Evolutionary conservation across 2,329 filamentous ascomycete genomes (phyloP).

Genomic region (Diplodia intermedia): DNA sequence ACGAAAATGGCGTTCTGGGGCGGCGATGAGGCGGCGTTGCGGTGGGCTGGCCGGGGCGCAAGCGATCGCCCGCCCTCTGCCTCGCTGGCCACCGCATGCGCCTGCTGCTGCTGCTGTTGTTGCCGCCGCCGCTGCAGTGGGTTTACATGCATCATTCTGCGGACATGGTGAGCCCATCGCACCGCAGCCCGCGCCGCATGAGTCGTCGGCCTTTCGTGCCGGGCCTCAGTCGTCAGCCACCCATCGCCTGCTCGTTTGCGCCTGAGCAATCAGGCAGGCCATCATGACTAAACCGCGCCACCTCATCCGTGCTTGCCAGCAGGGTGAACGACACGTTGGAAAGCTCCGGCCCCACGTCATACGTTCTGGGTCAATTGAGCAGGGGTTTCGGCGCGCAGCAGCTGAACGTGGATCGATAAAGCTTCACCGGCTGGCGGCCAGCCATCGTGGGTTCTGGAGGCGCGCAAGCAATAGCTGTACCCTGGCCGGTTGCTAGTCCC

Average conservation of each 20-base stretch:
- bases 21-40: conserved; percentile 11
- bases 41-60: conserved; percentile 6
- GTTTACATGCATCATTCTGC: conserved; percentile 3
- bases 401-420: conserved; percentile 2
- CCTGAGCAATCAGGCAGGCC: conserved; percentile 2
- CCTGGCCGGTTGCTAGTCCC: background rate
- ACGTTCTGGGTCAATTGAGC: background rate
- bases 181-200: background rate
- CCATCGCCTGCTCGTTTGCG: background rate
- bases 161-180: background rate
- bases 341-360: background rate
- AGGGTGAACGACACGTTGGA: background rate
- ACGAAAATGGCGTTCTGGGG: conserved; percentile 28
- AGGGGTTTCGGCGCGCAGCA: background rate
- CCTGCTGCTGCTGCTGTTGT: background rate
- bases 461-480: background rate
- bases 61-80: conserved; percentile 12
- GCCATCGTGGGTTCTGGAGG: background rate
- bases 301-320: background rate
- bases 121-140: background rate
- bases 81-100: conserved; percentile 10
- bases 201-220: background rate
- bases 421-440: background rate
- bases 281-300: conserved; percentile 4
- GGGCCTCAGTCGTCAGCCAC: too few species aligned